Evolutionary conservation across 2,329 filamentous ascomycete genomes (phyloP).

Genomic region (Exophiala spinifera): DNA sequence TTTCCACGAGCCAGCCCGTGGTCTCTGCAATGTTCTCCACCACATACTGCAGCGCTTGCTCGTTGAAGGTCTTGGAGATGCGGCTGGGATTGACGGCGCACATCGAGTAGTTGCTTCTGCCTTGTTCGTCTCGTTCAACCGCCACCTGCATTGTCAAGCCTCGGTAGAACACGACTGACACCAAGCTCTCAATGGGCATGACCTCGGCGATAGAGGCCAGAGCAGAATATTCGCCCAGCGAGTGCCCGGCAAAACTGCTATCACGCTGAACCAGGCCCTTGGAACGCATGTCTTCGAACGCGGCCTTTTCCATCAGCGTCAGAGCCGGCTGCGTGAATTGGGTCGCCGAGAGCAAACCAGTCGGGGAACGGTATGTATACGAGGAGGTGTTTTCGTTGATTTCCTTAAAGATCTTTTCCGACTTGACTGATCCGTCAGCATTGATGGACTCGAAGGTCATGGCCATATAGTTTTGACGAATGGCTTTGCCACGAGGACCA

Average conservation of each 20-base stretch:
- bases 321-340: constrained; percentile 98
- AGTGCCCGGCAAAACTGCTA: constrained; percentile 97
- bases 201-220: constrained; percentile 94
- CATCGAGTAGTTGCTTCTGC: constrained; percentile 98
- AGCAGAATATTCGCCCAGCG: constrained; percentile 95
- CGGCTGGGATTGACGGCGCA: constrained; percentile 97
- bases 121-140: constrained; percentile 88
- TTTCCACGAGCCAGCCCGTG: constrained; percentile 93
- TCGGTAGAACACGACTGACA: constrained; percentile 98
- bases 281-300: constrained; percentile 97
- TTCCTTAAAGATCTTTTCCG: constrained; percentile 99
- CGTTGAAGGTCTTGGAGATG: constrained; percentile 98
- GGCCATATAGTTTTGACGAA: constrained; percentile 98
- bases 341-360: constrained; percentile 89
- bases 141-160: constrained; percentile 99
- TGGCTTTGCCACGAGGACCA: constrained; percentile 92
- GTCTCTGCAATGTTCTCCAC: constrained; percentile 92
- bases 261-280: constrained; percentile 95
- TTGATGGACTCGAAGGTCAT: constrained; percentile 99
- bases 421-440: constrained; percentile 87
- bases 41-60: constrained; percentile 93
- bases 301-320: constrained; percentile 99
- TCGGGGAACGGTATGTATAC: constrained; percentile 95
- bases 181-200: constrained; percentile 98
- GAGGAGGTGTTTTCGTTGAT: constrained; percentile 88